Conservation (phyloP, 768 basidiomycete genomes). For the Mrakia gelida region DNA sequence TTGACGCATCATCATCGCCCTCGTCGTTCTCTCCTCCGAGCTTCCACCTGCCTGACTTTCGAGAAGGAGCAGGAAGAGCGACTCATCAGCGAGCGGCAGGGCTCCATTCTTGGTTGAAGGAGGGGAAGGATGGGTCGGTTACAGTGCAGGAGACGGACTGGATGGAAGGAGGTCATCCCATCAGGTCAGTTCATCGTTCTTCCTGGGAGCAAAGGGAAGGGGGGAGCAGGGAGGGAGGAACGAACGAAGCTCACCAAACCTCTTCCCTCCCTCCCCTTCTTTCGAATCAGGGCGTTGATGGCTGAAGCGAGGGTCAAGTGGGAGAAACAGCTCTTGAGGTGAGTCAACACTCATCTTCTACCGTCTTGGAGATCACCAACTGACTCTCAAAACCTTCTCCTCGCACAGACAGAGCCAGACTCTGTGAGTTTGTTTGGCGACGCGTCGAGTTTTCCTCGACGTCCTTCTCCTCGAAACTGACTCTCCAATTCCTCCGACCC, state of each 20-base stretch:
- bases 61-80: not conserved
- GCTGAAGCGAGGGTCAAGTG: not conserved
- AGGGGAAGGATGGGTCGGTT: not conserved
- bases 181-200: not conserved
- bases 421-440: not conserved
- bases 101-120: not conserved
- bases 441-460: not conserved
- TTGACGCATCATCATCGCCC: too few relatives aligned
- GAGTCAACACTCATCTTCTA: not conserved
- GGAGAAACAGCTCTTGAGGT: not conserved
- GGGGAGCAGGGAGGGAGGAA: too few relatives aligned
- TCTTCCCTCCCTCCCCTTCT: too few relatives aligned
- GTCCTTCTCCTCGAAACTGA: too few relatives aligned
- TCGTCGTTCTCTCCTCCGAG: too few relatives aligned
- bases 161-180: not conserved
- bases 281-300: not conserved
- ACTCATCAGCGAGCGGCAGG: too few relatives aligned
- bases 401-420: not conserved
- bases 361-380: too few relatives aligned
- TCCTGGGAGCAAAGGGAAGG: too few relatives aligned
- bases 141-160: not conserved
- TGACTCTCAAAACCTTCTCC: too few relatives aligned
- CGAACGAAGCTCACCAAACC: too few relatives aligned
- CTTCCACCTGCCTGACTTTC: not conserved
- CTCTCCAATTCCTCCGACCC: too few relatives aligned